These are phyloP conservation scores for Entomophthora muscae DNA, from an alignment of 371 early-diverging fungal genomes.

Conservation along the genomic window DNA sequence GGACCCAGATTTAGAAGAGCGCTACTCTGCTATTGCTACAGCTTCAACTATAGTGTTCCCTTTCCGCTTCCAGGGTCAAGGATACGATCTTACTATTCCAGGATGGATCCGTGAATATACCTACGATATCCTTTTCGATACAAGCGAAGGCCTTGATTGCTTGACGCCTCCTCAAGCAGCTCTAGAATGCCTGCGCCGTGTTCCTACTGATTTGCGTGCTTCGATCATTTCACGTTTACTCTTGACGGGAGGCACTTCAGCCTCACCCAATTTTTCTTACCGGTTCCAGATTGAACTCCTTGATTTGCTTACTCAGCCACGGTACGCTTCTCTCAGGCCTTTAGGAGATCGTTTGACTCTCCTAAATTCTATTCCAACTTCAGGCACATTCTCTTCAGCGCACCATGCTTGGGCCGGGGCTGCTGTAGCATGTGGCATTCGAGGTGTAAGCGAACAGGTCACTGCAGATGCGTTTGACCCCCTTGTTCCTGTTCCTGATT, in stretches of 20 bases:
- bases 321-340: background rate
- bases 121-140: constrained; percentile 1
- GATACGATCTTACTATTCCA: background rate
- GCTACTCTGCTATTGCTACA: background rate
- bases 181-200: background rate
- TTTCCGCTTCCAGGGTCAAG: background rate
- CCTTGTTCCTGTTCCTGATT: background rate
- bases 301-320: background rate
- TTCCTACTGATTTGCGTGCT: background rate
- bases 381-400: background rate
- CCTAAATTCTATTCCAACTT: background rate
- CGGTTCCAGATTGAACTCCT: constrained; percentile 3
- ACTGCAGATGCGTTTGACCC: background rate
- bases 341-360: background rate
- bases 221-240: background rate
- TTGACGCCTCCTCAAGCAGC: background rate
- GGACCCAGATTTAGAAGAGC: background rate
- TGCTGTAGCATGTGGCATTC: constrained; percentile 2
- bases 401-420: background rate
- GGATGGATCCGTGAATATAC: constrained; percentile 4
- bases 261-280: background rate
- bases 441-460: background rate
- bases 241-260: background rate
- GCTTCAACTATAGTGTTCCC: background rate
- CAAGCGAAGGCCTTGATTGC: background rate